Base-by-base conservation (phyloP, 176 grass and related monocot genomes). In the Calamus simplicifolius region DNA sequence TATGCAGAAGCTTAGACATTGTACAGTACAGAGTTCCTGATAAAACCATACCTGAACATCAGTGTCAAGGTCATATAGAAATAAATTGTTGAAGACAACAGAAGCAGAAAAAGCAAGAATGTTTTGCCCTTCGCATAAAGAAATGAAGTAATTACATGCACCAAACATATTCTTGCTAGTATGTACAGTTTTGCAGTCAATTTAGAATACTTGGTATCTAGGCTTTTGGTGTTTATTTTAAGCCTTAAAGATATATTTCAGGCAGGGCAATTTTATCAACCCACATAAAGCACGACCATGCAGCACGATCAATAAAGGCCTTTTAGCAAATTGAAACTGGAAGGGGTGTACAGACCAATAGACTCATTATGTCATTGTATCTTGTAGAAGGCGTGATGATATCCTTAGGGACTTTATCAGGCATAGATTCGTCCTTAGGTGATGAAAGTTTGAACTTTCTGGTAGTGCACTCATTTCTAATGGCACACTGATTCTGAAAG, bases 361-460 rank as follows among this genome's bases (percentile, higher is more conserved):
- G 27, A 25, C 2, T 10, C 28, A 29, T 76, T 60, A 70, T 51
- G 59, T 59, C 71, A 28, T 21, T 54, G 17, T 31, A 54, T 50
- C 25, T 60, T 5, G 51, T 51, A 59, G 54, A 69, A 71, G 61
- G 65, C 26, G n/a, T n/a, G n/a, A 28, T 26, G 50, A 61, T 60
- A n/a, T 56, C 66, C 61, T 84, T 29, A 6, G 63, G 35, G 25
- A 62, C 51, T 12, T 61, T 14, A 76, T 73, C 70, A 63, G 69
- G 59, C 27, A 71, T 49, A 3, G 68, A 28, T 50, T 59, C 69
- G 25, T 69, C 63, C 63, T 81, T 64, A 52, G 64, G 53, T 52
- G 26, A 19, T 19, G n/a, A n/a, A n/a, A 14, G 27, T 67, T 25
- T 64, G 27, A 58, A 48, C 62, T 72, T 23, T 49, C 61, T 50